Evolutionary conservation across 768 basidiomycete genomes (phyloP).

Genomic region (Scleroderma bovista): DNA sequence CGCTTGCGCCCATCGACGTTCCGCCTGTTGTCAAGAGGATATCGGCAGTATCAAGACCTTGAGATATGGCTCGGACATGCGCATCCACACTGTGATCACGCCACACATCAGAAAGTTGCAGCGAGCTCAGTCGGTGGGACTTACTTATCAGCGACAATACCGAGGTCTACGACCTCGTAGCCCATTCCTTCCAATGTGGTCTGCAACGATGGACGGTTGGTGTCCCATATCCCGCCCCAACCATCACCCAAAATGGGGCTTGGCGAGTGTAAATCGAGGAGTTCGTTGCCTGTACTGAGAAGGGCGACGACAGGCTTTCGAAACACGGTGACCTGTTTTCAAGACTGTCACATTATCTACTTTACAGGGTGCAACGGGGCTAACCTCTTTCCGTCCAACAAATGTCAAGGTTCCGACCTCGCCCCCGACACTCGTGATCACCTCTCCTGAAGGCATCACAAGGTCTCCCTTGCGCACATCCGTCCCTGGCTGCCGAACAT

Average conservation of each 20-base stretch:
- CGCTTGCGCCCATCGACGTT: conserved; percentile 87
- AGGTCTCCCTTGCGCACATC: conserved; percentile 67
- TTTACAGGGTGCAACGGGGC: conserved; percentile 4
- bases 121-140: conserved; percentile 8
- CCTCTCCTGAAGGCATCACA: conserved; percentile 56
- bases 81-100: conserved; percentile 40
- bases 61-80: conserved; percentile 52
- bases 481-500: conserved; percentile 67
- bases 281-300: conserved; percentile 83
- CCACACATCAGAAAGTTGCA: not conserved
- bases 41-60: conserved; percentile 60
- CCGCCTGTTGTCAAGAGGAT: conserved; percentile 83
- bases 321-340: conserved; percentile 56
- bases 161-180: conserved; percentile 74
- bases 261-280: conserved; percentile 54
- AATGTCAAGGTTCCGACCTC: conserved; percentile 82
- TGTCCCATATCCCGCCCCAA: conserved; percentile 80
- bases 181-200: conserved; percentile 68
- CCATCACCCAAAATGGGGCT: conserved; percentile 27
- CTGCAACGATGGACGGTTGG: conserved; percentile 75
- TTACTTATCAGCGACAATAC: conserved; percentile 74
- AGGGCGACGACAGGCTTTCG: conserved; percentile 74
- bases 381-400: conserved; percentile 66
- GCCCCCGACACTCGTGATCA: conserved; percentile 63
- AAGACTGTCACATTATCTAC: not conserved